Evolutionary conservation across 2,329 filamentous ascomycete species (phyloP).

Genomic region (Fusarium sp.): DNA sequence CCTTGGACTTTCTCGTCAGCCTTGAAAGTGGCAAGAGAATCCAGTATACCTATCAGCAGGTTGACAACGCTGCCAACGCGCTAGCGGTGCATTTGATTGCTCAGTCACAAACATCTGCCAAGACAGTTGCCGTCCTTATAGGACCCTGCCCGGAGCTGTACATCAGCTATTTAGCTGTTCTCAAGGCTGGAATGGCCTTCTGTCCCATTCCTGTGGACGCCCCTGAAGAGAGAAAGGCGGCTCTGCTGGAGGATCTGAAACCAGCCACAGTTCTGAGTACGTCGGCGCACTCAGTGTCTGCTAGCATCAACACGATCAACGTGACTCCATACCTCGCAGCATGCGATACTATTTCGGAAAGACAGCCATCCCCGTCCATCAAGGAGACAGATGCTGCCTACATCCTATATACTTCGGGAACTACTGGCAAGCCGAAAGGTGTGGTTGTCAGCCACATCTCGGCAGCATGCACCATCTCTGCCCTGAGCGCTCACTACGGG

Average conservation of each 20-base stretch:
- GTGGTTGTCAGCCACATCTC: conserved; percentile 22
- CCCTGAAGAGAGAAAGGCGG: conserved; percentile 4
- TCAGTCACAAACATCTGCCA: background rate
- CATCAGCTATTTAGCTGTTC: conserved; percentile 13
- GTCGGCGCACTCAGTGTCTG: too few relatives aligned
- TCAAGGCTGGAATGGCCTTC: conserved; percentile 16
- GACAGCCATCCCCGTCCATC: fast-evolving
- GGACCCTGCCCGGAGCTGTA: conserved; percentile 23
- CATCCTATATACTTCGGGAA: conserved; percentile 20
- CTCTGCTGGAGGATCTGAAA: conserved; percentile 7
- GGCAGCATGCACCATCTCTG: conserved; percentile 5
- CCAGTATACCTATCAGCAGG: conserved; percentile 9
- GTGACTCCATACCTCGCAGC: background rate
- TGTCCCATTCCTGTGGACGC: conserved; percentile 14
- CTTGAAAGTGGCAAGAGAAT: background rate
- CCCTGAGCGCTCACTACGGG: conserved; percentile 9
- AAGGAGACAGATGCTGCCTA: background rate
- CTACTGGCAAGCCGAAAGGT: conserved; percentile 18
- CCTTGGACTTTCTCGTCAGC: conserved; percentile 8
- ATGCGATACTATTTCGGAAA: background rate
- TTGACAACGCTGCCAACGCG: background rate
- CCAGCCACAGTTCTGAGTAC: background rate
- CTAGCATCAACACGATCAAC: background rate
- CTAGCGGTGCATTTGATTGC: background rate
- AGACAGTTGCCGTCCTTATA: conserved; percentile 1